These are phyloP conservation scores for Pichia occidentalis DNA, from an alignment of 805 yeast genomes.

Conservation along the genomic window DNA sequence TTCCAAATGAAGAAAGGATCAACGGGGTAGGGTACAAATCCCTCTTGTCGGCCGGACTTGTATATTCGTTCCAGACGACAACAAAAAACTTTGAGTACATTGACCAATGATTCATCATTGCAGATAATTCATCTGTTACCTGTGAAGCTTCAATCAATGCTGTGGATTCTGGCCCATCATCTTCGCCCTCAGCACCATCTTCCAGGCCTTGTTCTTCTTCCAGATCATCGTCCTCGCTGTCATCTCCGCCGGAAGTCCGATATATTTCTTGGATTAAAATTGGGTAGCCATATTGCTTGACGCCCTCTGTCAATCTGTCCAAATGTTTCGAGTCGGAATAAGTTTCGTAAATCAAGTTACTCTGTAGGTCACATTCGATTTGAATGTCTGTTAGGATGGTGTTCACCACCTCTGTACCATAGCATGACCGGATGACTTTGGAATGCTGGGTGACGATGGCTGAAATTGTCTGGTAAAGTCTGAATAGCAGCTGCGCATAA, in stretches of 20 bases:
- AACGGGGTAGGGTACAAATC: constrained; percentile 45
- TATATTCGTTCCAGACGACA: constrained; percentile 51
- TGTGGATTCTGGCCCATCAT: constrained; percentile 22
- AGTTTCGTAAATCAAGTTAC: constrained; percentile 81
- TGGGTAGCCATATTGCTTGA: constrained; percentile 49
- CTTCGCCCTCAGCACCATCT: constrained; percentile 14
- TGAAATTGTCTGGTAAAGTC: constrained; percentile 77
- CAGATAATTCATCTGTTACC: constrained; percentile 60
- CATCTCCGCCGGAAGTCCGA: constrained; percentile 28
- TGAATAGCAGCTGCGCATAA: constrained; percentile 54
- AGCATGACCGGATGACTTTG: constrained; percentile 64
- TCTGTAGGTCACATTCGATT: constrained; percentile 86
- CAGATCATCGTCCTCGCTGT: constrained; percentile 23
- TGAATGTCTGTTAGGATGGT: constrained; percentile 70
- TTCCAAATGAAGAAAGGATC: constrained; percentile 45
- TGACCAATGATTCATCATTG: constrained; percentile 81
- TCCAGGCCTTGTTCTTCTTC: constrained; percentile 19
- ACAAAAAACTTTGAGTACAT: constrained; percentile 69
- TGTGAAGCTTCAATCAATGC: constrained; percentile 64
- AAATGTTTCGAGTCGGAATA: constrained; percentile 69
- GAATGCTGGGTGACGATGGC: constrained; percentile 82
- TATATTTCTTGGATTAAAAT: constrained; percentile 32
- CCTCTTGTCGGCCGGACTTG: constrained; percentile 1
- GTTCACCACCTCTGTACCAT: constrained; percentile 58
- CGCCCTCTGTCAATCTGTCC: constrained; percentile 47